Base-by-base conservation (phyloP, 805 yeast genomes). In the Nakazawaea wickerhamii region DNA sequence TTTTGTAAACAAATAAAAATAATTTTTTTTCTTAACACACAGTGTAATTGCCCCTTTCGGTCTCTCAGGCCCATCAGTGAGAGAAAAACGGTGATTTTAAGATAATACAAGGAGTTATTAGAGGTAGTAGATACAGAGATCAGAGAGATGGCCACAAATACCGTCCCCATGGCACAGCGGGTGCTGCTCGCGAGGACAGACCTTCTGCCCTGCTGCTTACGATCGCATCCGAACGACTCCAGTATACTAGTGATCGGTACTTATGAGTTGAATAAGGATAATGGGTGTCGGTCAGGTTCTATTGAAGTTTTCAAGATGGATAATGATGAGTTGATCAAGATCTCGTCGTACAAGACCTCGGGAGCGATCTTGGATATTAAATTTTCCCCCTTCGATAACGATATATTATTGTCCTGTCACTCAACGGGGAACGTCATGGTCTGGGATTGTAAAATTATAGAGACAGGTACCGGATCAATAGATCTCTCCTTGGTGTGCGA, bases 131-230 rank as follows among this genome's bases (percentile, higher is more conserved):
- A n/a, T n/a, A n/a, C n/a, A n/a, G n/a, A n/a, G 26, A 23, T 23
- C 26, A 8, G 26, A 23, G 10, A 23, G 26, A 8, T 23, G 26
- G 4, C 31, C 14, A 15, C 31, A 11, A 15, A 10, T 8, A 8
- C n/a, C 6, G 8, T 10, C 14, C 41, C 41, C 11, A 20, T 13
- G 13, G 38, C 35, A 4, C 26, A 51, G 33, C 47, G 70, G 42
- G 23, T 57, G 1, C 57, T 64, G 3, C 48, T 51, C 1, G 59
- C 68, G 3, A 63, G 60, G 19, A 68, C 91, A 0, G 59, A 64
- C 1, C 64, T 79, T 2, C 98, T 98, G 1, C 97, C 98, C 1
- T 93, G 98, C 58, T 81, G 86, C 34, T 59, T 91, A 4, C 68
- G 81, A 28, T 70, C 81, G 8, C 76, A 73, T 40, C 84, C 84